phyloP scores from a whole-genome alignment of 345 rosid genomes.

The Populus simonii region DNA sequence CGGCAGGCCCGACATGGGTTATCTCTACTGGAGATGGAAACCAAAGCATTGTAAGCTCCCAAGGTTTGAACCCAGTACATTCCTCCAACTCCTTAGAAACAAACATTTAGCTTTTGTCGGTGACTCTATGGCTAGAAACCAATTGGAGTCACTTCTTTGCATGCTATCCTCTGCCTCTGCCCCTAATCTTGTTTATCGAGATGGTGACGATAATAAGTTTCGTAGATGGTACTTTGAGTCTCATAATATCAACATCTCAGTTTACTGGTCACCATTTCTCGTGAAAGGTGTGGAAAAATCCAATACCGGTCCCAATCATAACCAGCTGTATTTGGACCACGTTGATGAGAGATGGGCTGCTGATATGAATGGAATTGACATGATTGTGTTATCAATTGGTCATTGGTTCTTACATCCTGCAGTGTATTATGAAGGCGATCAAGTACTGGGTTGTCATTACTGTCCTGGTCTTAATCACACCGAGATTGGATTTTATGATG shows the following conservation, averaged over 20 bases:
- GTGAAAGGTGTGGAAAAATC: constrained; percentile 83
- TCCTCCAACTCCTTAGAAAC: constrained; percentile 55
- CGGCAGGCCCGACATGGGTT: constrained; percentile 79
- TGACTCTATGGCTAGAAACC: constrained; percentile 98
- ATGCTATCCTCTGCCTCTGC: constrained; percentile 58
- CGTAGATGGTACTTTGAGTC: constrained; percentile 69
- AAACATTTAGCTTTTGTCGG: constrained; percentile 86
- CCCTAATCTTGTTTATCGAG: constrained; percentile 52
- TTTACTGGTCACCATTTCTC: constrained; percentile 96
- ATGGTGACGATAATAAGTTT: constrained; percentile 77
- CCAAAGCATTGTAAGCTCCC: constrained; percentile 73
- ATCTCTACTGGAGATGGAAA: constrained; percentile 90
- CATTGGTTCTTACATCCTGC: constrained; percentile 97
- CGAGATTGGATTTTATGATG: constrained; percentile 75
- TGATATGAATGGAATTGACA: constrained; percentile 52
- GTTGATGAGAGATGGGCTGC: constrained; percentile 81
- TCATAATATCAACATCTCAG: constrained; percentile 54
- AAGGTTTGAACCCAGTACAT: constrained; percentile 69
- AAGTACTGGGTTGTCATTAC: constrained; percentile 78
- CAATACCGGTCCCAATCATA: constrained; percentile 53
- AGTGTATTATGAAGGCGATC: constrained; percentile 62
- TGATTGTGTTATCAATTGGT: constrained; percentile 70
- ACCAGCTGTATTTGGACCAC: constrained; percentile 56
- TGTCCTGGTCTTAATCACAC: constrained; percentile 69
- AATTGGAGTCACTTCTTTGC: constrained; percentile 86